phyloP scores from a whole-genome alignment of 2,329 filamentous ascomycete species.

The Venturia oleaginea region DNA sequence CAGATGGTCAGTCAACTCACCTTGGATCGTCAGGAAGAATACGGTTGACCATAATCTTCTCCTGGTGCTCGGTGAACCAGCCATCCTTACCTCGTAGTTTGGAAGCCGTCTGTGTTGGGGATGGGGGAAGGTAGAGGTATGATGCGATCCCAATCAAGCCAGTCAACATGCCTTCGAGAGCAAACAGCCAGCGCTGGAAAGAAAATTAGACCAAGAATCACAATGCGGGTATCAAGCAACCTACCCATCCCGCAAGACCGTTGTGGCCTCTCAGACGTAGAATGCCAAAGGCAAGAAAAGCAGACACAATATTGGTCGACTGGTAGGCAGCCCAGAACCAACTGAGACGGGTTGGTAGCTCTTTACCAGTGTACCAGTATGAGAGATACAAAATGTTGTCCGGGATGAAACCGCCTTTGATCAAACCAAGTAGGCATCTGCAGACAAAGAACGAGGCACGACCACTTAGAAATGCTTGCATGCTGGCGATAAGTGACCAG shows the following conservation, averaged over 20 bases:
- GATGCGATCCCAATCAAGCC: slow-evolving; percentile 18
- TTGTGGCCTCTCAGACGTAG: slow-evolving; percentile 23
- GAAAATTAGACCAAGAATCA: too few relatives aligned
- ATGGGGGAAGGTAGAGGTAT: slow-evolving; percentile 19
- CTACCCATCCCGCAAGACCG: slow-evolving; percentile 19
- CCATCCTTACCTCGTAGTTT: slow-evolving; percentile 26
- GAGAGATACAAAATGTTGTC: slow-evolving; percentile 22
- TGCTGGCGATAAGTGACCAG: slow-evolving; percentile 29
- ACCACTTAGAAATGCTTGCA: slow-evolving; percentile 30
- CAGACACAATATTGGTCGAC: slow-evolving; percentile 25
- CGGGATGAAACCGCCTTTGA: slow-evolving; percentile 46
- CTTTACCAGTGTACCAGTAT: slow-evolving; percentile 30
- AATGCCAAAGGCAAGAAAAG: slow-evolving; percentile 28
- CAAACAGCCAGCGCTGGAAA: slow-evolving; percentile 16
- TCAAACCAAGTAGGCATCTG: slow-evolving; percentile 36
- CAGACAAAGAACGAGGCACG: slow-evolving; percentile 33
- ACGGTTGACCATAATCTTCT: slow-evolving; percentile 21
- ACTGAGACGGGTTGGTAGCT: slow-evolving; percentile 27
- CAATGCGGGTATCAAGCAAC: too few relatives aligned
- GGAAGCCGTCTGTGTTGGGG: slow-evolving; percentile 22
- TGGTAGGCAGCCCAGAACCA: slow-evolving; percentile 30
- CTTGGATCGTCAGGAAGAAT: slow-evolving; percentile 21
- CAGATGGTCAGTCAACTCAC: too few relatives aligned
- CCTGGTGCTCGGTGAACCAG: slow-evolving; percentile 20
- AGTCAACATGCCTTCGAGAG: slow-evolving; percentile 18